Evolutionary conservation across 2,329 filamentous ascomycete species (phyloP).

Genomic region (Juglanconis sp.): DNA sequence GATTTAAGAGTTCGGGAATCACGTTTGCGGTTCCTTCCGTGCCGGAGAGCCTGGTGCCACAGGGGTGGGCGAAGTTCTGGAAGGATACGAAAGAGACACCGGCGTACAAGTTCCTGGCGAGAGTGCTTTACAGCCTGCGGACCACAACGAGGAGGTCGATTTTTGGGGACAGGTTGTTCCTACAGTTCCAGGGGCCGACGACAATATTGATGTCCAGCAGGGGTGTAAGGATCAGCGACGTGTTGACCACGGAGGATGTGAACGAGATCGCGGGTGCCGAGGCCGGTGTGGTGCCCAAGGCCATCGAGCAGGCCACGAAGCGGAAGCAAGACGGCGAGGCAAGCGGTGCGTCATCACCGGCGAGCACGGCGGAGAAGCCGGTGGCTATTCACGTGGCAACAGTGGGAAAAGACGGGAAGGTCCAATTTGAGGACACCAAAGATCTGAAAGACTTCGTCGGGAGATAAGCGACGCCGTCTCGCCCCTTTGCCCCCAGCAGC

Average conservation of each 20-base stretch:
- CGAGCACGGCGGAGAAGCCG: conserved; percentile 32
- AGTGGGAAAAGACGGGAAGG: conserved; percentile 60
- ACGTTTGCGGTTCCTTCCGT: conserved; percentile 74
- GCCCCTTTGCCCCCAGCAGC: background rate
- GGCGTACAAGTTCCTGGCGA: conserved; percentile 67
- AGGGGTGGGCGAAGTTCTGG: conserved; percentile 62
- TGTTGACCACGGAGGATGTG: conserved; percentile 73
- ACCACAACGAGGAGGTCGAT: conserved; percentile 79
- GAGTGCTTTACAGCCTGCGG: conserved; percentile 64
- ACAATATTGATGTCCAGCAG: conserved; percentile 87
- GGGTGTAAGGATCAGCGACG: conserved; percentile 74
- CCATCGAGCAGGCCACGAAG: conserved; percentile 46
- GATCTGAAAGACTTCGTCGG: conserved; percentile 53
- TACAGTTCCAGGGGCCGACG: conserved; percentile 82
- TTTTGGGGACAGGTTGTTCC: conserved; percentile 90
- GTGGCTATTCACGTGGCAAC: conserved; percentile 54
- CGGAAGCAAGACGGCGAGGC: conserved; percentile 27
- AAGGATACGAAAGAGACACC: conserved; percentile 67
- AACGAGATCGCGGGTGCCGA: conserved; percentile 87
- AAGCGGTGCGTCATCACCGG: conserved; percentile 24
- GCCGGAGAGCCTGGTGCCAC: conserved; percentile 61
- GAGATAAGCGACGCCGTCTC: conserved; percentile 28
- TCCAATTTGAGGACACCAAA: conserved; percentile 61
- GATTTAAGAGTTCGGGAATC: conserved; percentile 75
- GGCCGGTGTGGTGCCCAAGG: conserved; percentile 64